These are phyloP conservation scores for Chiua sp. DNA, from an alignment of 1,284 basidiomycete genomes.

Conservation along the genomic window DNA sequence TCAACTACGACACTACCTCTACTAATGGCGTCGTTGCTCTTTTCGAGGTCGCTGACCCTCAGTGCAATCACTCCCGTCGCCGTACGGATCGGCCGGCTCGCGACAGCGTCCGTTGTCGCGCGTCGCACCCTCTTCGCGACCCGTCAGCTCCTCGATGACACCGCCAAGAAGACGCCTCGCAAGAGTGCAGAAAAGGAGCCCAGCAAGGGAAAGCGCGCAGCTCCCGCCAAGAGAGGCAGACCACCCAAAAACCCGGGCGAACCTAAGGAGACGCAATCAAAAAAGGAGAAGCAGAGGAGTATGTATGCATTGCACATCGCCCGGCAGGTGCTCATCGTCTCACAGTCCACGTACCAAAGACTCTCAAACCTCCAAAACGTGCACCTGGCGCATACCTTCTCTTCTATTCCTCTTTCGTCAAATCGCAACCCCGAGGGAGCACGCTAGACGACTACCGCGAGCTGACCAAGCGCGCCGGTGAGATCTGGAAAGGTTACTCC, in stretches of 20 bases:
- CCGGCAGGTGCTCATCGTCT: background rate
- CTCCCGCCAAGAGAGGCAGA: conserved; percentile 9
- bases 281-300: conserved; percentile 16
- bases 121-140: conserved; percentile 36
- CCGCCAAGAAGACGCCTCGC: background rate
- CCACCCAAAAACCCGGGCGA: conserved; percentile 13
- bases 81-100: background rate
- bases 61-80: background rate
- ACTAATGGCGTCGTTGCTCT: conserved; percentile 15
- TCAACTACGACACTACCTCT: too few species aligned
- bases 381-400: conserved; percentile 29
- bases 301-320: background rate
- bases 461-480: conserved; percentile 23
- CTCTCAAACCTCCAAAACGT: conserved; percentile 33
- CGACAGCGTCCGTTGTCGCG: conserved; percentile 6
- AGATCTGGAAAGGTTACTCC: conserved; percentile 28
- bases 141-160: conserved; percentile 10
- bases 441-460: background rate
- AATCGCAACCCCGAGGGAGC: conserved; percentile 3
- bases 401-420: conserved; percentile 26
- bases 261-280: background rate
- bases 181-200: background rate
- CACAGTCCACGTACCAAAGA: conserved; percentile 21
- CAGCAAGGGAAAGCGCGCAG: background rate
- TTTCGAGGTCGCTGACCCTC: conserved; percentile 11